phyloP scores from a whole-genome alignment of 768 basidiomycete genomes.

The Lactarius sp. region DNA sequence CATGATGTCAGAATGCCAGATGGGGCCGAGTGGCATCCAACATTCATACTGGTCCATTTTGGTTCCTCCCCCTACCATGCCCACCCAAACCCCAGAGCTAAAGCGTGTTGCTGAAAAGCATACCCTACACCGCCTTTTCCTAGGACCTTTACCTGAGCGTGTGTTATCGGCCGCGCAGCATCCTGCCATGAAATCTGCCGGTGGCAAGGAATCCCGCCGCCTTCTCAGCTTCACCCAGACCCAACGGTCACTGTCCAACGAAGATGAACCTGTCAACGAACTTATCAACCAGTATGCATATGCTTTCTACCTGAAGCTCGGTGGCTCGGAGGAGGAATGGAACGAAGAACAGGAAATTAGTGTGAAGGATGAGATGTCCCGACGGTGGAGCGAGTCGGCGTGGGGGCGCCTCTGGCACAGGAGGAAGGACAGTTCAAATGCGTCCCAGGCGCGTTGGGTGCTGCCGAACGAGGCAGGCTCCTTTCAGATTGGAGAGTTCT shows the following conservation, averaged over 20 bases:
- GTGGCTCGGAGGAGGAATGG: constrained; percentile 67
- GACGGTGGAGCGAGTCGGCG: constrained; percentile 60
- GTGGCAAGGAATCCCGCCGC: constrained; percentile 19
- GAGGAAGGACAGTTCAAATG: constrained; percentile 31
- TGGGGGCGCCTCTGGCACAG: constrained; percentile 46
- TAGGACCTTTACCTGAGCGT: constrained; percentile 73
- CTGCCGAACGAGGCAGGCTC: constrained; percentile 63
- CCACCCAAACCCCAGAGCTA: constrained; percentile 7
- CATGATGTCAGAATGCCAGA: background rate
- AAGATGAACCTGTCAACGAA: constrained; percentile 39
- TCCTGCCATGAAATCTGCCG: constrained; percentile 2
- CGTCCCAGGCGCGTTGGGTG: constrained; percentile 25
- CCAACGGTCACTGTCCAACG: constrained; percentile 27
- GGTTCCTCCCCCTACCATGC: constrained; percentile 16
- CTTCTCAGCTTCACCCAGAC: constrained; percentile 29
- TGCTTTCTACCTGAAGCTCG: constrained; percentile 57
- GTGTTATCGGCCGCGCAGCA: constrained; percentile 37
- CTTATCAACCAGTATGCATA: constrained; percentile 58
- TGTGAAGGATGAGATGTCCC: constrained; percentile 52
- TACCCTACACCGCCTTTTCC: constrained; percentile 52
- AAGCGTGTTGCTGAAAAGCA: constrained; percentile 29
- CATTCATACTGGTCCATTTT: background rate
- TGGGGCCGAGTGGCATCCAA: background rate
- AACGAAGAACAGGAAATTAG: constrained; percentile 47
- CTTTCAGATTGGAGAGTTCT: constrained; percentile 73